Evolutionary conservation across 1,139 yeast genomes (phyloP).

Genomic region (Eremothecium coryli): DNA sequence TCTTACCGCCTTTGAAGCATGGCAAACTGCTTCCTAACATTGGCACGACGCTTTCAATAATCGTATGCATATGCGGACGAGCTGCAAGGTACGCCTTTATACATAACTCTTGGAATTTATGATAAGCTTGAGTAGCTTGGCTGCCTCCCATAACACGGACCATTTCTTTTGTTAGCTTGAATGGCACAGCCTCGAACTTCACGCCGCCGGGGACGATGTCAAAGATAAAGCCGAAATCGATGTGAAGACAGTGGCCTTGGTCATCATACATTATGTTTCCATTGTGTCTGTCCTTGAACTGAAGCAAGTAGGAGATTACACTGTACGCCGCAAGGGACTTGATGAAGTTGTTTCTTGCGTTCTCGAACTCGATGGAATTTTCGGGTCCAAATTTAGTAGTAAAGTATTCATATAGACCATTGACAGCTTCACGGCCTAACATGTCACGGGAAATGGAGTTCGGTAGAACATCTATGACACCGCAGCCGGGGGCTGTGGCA

Average conservation of each 20-base stretch:
- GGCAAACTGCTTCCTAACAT: slow-evolving; percentile 96
- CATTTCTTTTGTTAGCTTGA: slow-evolving; percentile 95
- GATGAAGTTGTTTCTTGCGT: slow-evolving; percentile 84
- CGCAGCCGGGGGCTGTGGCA: slow-evolving; percentile 99
- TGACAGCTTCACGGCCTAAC: slow-evolving; percentile 98
- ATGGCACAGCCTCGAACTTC: slow-evolving; percentile 93
- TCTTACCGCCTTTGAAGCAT: slow-evolving; percentile 77
- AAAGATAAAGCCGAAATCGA: slow-evolving; percentile 97
- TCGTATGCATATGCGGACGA: slow-evolving; percentile 81
- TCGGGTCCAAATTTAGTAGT: slow-evolving; percentile 91
- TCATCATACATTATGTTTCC: slow-evolving; percentile 98
- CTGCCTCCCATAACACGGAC: slow-evolving; percentile 90
- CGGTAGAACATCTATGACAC: slow-evolving; percentile 95
- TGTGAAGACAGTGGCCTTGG: slow-evolving; percentile 88
- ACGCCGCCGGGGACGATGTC: slow-evolving; percentile 99
- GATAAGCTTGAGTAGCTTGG: slow-evolving; percentile 74
- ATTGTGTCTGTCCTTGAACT: slow-evolving; percentile 95
- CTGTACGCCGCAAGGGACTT: slow-evolving; percentile 95
- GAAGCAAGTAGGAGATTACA: slow-evolving; percentile 81
- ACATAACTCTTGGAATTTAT: slow-evolving; percentile 92
- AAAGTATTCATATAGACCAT: slow-evolving; percentile 90
- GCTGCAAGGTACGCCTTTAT: slow-evolving; percentile 86
- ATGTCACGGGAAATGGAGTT: slow-evolving; percentile 92
- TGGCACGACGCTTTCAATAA: slow-evolving; percentile 77
- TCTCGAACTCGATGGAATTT: slow-evolving; percentile 78